Evolutionary conservation across 2,329 filamentous ascomycete species (phyloP).

Genomic region (Nannizzia gypsea): DNA sequence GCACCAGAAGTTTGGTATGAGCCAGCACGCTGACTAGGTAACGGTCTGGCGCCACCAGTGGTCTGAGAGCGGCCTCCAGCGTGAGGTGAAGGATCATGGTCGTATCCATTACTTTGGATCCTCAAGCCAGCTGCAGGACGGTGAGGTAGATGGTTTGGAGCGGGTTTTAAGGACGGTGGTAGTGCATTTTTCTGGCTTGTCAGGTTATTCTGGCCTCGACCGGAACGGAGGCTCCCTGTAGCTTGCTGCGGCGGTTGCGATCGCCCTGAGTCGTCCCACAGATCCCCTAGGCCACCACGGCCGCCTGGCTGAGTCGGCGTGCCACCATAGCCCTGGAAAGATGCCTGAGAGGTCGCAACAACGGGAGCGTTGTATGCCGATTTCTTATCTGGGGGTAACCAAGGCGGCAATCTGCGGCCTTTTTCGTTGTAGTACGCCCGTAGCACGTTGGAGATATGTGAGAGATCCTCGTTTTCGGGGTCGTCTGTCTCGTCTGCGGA

Average conservation of each 20-base stretch:
- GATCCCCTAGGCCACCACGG: constrained; percentile 44
- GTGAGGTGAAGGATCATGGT: constrained; percentile 1
- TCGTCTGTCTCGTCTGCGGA: constrained; percentile 33
- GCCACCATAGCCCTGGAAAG: constrained; percentile 31
- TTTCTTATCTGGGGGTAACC: constrained; percentile 87
- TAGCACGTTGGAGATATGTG: constrained; percentile 85
- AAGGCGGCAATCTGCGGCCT: constrained; percentile 64
- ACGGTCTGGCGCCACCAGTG: constrained; percentile 40
- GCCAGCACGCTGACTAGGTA: constrained; percentile 61
- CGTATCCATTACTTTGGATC: background rate
- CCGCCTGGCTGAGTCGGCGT: constrained; percentile 21
- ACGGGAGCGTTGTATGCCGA: constrained; percentile 44
- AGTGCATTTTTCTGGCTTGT: background rate
- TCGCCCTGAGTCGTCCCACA: constrained; percentile 42
- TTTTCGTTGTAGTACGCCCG: constrained; percentile 89
- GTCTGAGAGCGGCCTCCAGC: constrained; percentile 10
- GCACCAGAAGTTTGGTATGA: constrained; percentile 53
- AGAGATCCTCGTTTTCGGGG: constrained; percentile 60
- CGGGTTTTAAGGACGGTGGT: constrained; percentile 11
- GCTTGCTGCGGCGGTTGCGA: constrained; percentile 21
- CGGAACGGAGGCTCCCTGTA: constrained; percentile 30
- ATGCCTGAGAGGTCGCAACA: constrained; percentile 42
- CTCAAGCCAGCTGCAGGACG: constrained; percentile 8
- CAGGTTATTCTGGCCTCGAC: constrained; percentile 16
- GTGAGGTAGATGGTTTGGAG: constrained; percentile 11